phyloP scores from a whole-genome alignment of 306 rosid species.

The Sophora flavescens region DNA sequence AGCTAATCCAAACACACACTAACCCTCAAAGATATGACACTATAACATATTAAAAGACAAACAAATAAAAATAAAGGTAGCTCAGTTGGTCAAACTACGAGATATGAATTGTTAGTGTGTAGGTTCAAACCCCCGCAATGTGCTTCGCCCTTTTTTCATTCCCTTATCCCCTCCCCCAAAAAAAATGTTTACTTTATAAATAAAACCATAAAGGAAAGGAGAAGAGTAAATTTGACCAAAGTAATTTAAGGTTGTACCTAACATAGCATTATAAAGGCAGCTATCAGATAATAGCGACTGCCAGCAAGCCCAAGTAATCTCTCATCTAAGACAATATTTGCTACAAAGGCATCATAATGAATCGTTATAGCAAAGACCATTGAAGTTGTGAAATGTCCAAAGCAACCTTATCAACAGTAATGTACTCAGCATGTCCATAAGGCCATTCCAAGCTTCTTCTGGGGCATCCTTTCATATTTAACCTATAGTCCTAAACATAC shows the following conservation, averaged over 20 bases:
- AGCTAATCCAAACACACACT: not conserved
- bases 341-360: conserved; percentile 56
- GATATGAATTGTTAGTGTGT: too few species aligned
- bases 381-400: conserved; percentile 48
- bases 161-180: too few species aligned
- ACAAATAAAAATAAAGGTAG: too few species aligned
- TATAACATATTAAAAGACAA: not conserved
- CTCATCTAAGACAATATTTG: conserved; percentile 50
- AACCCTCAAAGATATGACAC: conserved; percentile 35
- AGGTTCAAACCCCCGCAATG: too few species aligned
- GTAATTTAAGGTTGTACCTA: conserved; percentile 68
- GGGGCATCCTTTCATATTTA: conserved; percentile 47
- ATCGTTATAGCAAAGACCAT: conserved; percentile 35
- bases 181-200: not conserved
- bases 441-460: conserved; percentile 42
- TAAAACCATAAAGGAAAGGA: conserved; percentile 28
- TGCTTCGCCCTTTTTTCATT: too few species aligned
- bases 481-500: conserved; percentile 38
- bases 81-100: too few species aligned
- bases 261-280: conserved; percentile 55
- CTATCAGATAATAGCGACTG: conserved; percentile 53
- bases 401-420: conserved; percentile 47
- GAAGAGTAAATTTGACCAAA: conserved; percentile 54
- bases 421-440: conserved; percentile 25
- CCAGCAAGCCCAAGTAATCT: conserved; percentile 67